phyloP scores from a whole-genome alignment of 2,329 filamentous ascomycete species.

The Taxawa tesnikishii region DNA sequence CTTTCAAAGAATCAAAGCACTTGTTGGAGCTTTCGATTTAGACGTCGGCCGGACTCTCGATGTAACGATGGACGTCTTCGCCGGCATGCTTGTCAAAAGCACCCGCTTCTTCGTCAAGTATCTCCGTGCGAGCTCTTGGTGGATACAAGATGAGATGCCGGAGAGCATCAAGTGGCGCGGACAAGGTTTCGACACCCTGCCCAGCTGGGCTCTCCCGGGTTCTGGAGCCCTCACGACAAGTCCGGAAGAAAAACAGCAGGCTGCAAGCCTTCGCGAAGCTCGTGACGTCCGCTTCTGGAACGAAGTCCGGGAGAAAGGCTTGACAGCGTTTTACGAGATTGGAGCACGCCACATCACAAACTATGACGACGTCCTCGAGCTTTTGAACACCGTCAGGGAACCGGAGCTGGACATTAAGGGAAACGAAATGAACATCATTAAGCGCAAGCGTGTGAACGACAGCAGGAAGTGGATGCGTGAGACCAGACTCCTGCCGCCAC shows the following conservation, averaged over 20 bases:
- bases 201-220: slow-evolving; percentile 70
- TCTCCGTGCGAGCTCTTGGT: slow-evolving; percentile 87
- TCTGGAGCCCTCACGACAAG: slow-evolving; percentile 50
- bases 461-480: slow-evolving; percentile 64
- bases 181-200: slow-evolving; percentile 54
- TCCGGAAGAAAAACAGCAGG: slow-evolving; percentile 54
- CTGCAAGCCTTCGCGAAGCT: slow-evolving; percentile 43
- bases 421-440: slow-evolving; percentile 21
- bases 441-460: slow-evolving; percentile 38
- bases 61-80: slow-evolving; percentile 89
- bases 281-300: slow-evolving; percentile 75
- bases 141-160: slow-evolving; percentile 58
- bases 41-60: slow-evolving; percentile 92
- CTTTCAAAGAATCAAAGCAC: slow-evolving; percentile 82
- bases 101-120: slow-evolving; percentile 92
- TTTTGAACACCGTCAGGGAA: slow-evolving; percentile 16
- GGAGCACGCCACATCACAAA: slow-evolving; percentile 58
- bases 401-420: slow-evolving; percentile 24
- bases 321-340: slow-evolving; percentile 82
- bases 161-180: slow-evolving; percentile 35
- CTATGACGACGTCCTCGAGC: slow-evolving; percentile 30
- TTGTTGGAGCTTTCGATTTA: slow-evolving; percentile 93
- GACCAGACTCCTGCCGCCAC: slow-evolving; percentile 71
- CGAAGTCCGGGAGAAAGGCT: slow-evolving; percentile 59
- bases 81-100: slow-evolving; percentile 83